These are phyloP conservation scores for Platanus orientalis DNA, from an alignment of 164 flowering plant species.

Conservation along the genomic window DNA sequence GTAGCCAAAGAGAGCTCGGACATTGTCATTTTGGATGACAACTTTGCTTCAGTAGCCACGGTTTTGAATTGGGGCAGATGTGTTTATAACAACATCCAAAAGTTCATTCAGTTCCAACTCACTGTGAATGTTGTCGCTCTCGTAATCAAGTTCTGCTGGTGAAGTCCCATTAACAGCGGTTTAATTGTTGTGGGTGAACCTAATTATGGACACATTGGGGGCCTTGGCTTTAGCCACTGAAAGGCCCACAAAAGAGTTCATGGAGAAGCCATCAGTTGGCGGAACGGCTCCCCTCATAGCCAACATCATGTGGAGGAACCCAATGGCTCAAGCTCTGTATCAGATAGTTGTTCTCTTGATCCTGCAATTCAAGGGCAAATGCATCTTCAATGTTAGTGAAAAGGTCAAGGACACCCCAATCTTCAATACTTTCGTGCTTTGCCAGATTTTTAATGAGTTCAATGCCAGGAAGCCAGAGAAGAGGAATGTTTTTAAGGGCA, in stretches of 20 bases:
- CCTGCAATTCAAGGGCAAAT: conserved; percentile 42
- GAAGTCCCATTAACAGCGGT: conserved; percentile 56
- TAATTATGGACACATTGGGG: conserved; percentile 68
- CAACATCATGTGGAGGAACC: conserved; percentile 69
- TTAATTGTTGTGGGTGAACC: conserved; percentile 68
- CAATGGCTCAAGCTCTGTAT: conserved; percentile 47
- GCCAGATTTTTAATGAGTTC: conserved; percentile 60
- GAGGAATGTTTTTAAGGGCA: conserved; percentile 42
- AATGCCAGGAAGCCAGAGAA: conserved; percentile 45
- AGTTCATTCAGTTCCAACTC: conserved; percentile 72
- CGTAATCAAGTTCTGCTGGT: conserved; percentile 52
- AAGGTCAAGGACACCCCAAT: conserved; percentile 42
- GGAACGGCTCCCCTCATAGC: conserved; percentile 50
- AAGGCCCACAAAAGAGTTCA: conserved; percentile 46
- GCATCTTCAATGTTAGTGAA: conserved; percentile 33
- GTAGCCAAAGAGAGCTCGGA: conserved; percentile 75
- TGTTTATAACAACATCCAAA: conserved; percentile 62
- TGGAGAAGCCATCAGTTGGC: conserved; percentile 53
- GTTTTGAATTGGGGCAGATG: conserved; percentile 59
- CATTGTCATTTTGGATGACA: conserved; percentile 57
- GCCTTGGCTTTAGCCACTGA: conserved; percentile 68
- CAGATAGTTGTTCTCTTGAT: conserved; percentile 40
- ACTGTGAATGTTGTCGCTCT: conserved; percentile 62
- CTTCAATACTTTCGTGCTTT: conserved; percentile 54
- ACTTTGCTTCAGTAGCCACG: conserved; percentile 47